phyloP scores from a whole-genome alignment of 108 stramenopile genomes.

The Chaetoceros tenuissimus region DNA sequence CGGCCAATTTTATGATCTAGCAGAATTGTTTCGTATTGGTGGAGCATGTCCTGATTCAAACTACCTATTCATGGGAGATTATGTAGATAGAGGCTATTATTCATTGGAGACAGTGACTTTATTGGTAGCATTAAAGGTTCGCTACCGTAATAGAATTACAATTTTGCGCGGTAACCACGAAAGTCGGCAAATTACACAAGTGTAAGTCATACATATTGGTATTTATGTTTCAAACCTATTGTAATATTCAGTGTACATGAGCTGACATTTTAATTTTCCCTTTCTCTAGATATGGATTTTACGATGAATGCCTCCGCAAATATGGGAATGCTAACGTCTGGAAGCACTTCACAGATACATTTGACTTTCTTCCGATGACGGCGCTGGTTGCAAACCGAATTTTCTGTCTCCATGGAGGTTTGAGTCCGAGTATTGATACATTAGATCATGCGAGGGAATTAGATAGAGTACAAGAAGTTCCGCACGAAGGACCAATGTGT shows the following conservation, averaged over 20 bases:
- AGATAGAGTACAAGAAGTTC: constrained; percentile 98
- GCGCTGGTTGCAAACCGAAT: constrained; percentile 91
- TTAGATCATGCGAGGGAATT: constrained; percentile 88
- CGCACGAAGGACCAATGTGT: constrained; percentile 99
- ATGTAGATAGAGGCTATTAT: constrained; percentile 93
- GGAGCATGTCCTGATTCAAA: constrained; percentile 72
- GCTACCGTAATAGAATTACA: constrained; percentile 78
- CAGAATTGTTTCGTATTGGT: constrained; percentile 68
- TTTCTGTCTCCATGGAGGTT: constrained; percentile 94
- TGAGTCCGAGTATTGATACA: constrained; percentile 86
- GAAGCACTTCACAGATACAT: constrained; percentile 97
- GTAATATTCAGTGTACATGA: not conserved
- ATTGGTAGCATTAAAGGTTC: constrained; percentile 79
- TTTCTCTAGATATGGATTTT: constrained; percentile 76
- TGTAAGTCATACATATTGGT: constrained; percentile 22
- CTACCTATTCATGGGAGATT: constrained; percentile 90
- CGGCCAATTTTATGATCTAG: constrained; percentile 92
- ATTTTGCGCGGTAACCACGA: constrained; percentile 94
- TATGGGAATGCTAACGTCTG: constrained; percentile 97
- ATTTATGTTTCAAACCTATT: not conserved
- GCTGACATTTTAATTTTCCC: not conserved
- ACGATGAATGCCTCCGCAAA: constrained; percentile 97
- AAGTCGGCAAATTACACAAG: constrained; percentile 96
- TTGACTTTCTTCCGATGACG: constrained; percentile 90
- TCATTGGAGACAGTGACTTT: constrained; percentile 81